Percentiles rank a stretch among this genome's conserved stretches.
These are phyloP conservation scores for Pestalotiopsis sp. DNA, from an alignment of 2,329 filamentous ascomycete species.

Conservation along the genomic window DNA sequence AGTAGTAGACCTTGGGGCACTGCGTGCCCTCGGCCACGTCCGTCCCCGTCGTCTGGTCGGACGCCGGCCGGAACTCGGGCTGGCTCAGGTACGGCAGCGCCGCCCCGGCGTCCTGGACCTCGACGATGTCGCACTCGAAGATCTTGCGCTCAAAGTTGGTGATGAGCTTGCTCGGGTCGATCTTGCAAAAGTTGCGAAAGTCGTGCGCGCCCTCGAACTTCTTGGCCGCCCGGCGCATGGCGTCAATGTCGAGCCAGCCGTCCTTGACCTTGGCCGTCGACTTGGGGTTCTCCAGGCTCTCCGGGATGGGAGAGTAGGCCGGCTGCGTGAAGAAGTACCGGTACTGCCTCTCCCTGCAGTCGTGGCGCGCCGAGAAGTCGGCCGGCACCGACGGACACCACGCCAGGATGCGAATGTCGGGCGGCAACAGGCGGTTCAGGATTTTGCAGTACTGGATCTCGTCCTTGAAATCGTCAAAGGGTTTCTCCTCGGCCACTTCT, in stretches of 20 bases:
- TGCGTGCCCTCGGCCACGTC: constrained; percentile 14
- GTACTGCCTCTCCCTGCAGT: constrained; percentile 87
- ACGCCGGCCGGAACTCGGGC: constrained; percentile 41
- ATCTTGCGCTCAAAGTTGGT: constrained; percentile 79
- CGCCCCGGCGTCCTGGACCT: constrained; percentile 56
- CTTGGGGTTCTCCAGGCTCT: constrained; percentile 46
- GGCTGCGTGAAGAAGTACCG: constrained; percentile 98
- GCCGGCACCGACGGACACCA: constrained; percentile 85
- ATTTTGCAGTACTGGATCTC: constrained; percentile 83
- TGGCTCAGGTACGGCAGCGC: constrained; percentile 56
- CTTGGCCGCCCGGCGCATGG: constrained; percentile 81
- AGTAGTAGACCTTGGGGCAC: constrained; percentile 71
- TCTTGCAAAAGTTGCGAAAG: constrained; percentile 95
- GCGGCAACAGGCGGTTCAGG: constrained; percentile 83
- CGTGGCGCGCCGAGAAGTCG: constrained; percentile 88
- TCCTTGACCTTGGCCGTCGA: constrained; percentile 42
- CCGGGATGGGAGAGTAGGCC: constrained; percentile 70
- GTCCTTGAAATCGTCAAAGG: constrained; percentile 69
- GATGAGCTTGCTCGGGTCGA: constrained; percentile 88
- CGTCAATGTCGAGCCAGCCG: constrained; percentile 84
- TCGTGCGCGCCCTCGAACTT: constrained; percentile 83
- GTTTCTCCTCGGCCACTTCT: constrained; percentile 13
- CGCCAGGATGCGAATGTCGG: constrained; percentile 86
- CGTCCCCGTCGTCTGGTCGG: constrained; percentile 15
- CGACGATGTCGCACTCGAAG: constrained; percentile 76